These are phyloP conservation scores for Phytopythium ostracodes DNA, from an alignment of 352 stramenopile genomes.

Conservation along the genomic window DNA sequence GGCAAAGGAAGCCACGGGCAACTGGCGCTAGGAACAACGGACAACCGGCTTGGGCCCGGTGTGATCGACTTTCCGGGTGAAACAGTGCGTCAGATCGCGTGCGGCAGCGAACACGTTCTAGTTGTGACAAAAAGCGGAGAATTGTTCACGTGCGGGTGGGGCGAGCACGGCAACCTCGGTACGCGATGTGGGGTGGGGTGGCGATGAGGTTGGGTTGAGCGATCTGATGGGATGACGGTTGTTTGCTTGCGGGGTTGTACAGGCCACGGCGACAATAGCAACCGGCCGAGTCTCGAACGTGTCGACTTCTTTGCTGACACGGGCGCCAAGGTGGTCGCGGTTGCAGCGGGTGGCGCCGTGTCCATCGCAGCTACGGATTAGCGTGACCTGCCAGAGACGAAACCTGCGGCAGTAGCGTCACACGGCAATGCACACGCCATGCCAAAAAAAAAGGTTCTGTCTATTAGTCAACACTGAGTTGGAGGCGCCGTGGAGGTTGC, in stretches of 20 bases:
- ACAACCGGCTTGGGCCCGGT: constrained; percentile 16
- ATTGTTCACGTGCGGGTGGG: constrained; percentile 80
- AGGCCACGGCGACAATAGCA: constrained; percentile 62
- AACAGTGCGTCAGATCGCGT: constrained; percentile 40
- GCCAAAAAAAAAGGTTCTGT: not conserved
- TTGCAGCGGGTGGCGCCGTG: constrained; percentile 54
- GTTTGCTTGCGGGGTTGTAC: not conserved
- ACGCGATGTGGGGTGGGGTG: not conserved
- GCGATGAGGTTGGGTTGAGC: not conserved
- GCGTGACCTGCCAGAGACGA: not conserved
- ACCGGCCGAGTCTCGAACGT: constrained; percentile 26
- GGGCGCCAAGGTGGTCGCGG: constrained; percentile 23
- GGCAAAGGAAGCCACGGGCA: constrained; percentile 78
- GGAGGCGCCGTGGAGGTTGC: not conserved
- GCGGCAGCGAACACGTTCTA: constrained; percentile 73
- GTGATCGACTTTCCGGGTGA: constrained; percentile 23
- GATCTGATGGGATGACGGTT: not conserved
- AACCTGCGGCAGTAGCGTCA: not conserved
- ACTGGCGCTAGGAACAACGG: constrained; percentile 31
- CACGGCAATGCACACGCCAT: not conserved
- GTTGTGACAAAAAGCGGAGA: constrained; percentile 42
- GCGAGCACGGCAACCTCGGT: constrained; percentile 84
- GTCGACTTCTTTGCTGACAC: constrained; percentile 44
- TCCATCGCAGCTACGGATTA: constrained; percentile 44
- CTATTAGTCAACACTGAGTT: not conserved